phyloP scores from a whole-genome alignment of 2,329 filamentous ascomycete species.

The Bipolaris gigantea region DNA sequence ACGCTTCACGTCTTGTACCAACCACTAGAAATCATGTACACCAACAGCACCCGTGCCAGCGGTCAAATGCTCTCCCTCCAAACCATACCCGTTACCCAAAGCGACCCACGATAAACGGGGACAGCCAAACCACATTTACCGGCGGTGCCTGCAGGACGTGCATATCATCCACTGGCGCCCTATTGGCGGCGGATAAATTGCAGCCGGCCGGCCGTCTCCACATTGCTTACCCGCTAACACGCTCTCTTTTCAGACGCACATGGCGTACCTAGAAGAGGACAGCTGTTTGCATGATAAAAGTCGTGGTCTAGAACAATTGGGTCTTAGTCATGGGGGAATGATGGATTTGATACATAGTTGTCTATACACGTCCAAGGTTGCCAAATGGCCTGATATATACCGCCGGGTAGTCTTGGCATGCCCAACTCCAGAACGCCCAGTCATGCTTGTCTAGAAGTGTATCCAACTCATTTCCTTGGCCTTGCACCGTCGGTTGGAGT shows the following conservation, averaged over 20 bases:
- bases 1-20: no score
- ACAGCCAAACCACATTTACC: conserved; percentile 34
- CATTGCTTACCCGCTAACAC: not conserved
- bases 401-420: conserved; percentile 18
- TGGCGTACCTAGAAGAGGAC: not conserved
- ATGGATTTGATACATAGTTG: not conserved
- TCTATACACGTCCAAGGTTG: conserved; percentile 5
- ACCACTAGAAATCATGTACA: no score
- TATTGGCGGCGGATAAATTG: conserved; percentile 34
- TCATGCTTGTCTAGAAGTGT: conserved; percentile 22
- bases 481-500: conserved; percentile 20
- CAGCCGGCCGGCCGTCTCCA: not conserved
- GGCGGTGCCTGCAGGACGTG: conserved; percentile 33
- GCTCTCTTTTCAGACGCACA: conserved; percentile 10
- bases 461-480: conserved; percentile 28
- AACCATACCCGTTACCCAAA: not conserved
- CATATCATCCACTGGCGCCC: not conserved
- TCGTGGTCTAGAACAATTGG: conserved; percentile 3
- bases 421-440: conserved; percentile 30
- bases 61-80: no score
- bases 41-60: no score
- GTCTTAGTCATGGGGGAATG: not conserved
- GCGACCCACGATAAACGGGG: conserved; percentile 21
- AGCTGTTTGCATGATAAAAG: not conserved
- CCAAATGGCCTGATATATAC: conserved; percentile 13